phyloP scores from a whole-genome alignment of 1,139 yeast genomes.

The Kodamaea plutei region DNA sequence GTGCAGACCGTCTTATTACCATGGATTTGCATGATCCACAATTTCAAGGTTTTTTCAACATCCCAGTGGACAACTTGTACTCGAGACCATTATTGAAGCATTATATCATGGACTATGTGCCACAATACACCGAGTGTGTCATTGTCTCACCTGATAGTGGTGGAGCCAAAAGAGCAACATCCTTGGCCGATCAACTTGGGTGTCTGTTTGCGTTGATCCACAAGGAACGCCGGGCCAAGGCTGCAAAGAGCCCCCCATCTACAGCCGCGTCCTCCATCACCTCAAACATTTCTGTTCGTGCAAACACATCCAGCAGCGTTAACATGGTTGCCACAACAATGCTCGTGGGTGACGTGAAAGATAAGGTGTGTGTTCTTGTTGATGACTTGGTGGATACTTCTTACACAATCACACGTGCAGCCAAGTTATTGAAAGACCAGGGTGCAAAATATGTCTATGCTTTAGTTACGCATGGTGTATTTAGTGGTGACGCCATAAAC shows the following conservation, averaged over 20 bases:
- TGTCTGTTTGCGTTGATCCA: conserved; percentile 93
- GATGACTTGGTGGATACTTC: conserved; percentile 96
- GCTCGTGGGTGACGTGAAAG: conserved; percentile 90
- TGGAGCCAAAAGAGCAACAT: conserved; percentile 95
- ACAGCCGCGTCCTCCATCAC: conserved; percentile 13
- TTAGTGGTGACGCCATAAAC: conserved; percentile 85
- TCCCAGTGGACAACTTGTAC: conserved; percentile 88
- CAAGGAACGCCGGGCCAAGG: conserved; percentile 76
- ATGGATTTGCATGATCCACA: conserved; percentile 98
- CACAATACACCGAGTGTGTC: conserved; percentile 72
- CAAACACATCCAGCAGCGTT: conserved; percentile 1
- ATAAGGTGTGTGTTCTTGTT: conserved; percentile 75
- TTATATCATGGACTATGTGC: conserved; percentile 69
- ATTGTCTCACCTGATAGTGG: conserved; percentile 96
- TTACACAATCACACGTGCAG: conserved; percentile 87
- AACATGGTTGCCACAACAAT: conserved; percentile 42
- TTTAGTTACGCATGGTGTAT: conserved; percentile 86
- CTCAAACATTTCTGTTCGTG: conserved; percentile 3
- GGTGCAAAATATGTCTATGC: conserved; percentile 89
- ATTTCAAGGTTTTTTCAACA: conserved; percentile 88
- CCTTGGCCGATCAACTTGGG: conserved; percentile 85
- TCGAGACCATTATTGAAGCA: conserved; percentile 81
- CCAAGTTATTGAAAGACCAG: conserved; percentile 83
- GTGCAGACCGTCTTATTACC: conserved; percentile 94
- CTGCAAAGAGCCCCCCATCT: conserved; percentile 30